These are phyloP conservation scores for Hordeum pubiflorum DNA, from an alignment of 202 grass and related monocot species.

Conservation along the genomic window DNA sequence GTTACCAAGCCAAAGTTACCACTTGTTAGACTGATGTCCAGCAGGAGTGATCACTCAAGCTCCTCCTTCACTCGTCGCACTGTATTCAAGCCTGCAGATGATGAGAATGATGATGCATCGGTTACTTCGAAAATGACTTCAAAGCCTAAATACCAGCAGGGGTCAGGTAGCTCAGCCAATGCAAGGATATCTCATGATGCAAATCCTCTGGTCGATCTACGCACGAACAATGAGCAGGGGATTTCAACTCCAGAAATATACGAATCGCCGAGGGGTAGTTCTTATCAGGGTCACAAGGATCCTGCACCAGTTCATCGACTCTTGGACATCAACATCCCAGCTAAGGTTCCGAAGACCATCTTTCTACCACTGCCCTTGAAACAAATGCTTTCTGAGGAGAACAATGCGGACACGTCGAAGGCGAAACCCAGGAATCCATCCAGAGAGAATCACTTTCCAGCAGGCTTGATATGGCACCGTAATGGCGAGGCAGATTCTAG, in stretches of 20 bases:
- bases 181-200: constrained; percentile 52
- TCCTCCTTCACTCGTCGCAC: constrained; percentile 56
- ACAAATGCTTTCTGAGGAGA: constrained; percentile 81
- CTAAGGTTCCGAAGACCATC: constrained; percentile 63
- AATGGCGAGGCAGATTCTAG: constrained; percentile 35
- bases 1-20: constrained; percentile 79
- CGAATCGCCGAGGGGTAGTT: constrained; percentile 52
- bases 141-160: constrained; percentile 53
- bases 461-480: constrained; percentile 36
- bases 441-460: constrained; percentile 43
- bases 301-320: constrained; percentile 40
- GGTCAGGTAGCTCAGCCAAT: constrained; percentile 53
- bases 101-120: constrained; percentile 47
- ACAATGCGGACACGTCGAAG: constrained; percentile 36
- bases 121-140: constrained; percentile 31
- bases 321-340: constrained; percentile 61
- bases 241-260: constrained; percentile 60
- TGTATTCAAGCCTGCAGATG: constrained; percentile 54
- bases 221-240: constrained; percentile 53
- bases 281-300: constrained; percentile 43
- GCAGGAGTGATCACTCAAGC: constrained; percentile 55
- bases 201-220: constrained; percentile 55
- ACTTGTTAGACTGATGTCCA: constrained; percentile 56
- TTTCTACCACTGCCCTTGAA: constrained; percentile 78
- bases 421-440: constrained; percentile 36